A percentile compares a stretch with the other conserved stretches of the same genome.
phyloP scores from a whole-genome alignment of 1,284 basidiomycete species.

The Cutaneotrichosporon cyanovorans region DNA sequence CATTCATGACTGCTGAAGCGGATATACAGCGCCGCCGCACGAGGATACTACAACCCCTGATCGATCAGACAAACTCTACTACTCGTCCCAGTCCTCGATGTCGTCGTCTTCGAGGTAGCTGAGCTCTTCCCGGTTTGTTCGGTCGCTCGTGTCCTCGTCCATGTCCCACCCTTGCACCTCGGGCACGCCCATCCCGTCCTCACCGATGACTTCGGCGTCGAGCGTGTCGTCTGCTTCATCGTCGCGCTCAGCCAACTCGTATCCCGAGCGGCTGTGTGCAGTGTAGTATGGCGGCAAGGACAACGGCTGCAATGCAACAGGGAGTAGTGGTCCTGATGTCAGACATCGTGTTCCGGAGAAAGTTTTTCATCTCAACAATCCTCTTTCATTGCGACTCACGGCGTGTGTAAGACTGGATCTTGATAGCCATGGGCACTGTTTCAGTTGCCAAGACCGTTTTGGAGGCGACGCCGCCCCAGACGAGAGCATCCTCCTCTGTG shows the following conservation, averaged over 20 bases:
- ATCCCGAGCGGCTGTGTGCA: background rate
- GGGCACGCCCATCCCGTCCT: conserved; percentile 16
- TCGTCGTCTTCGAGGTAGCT: conserved; percentile 17
- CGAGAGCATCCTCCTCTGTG: conserved; percentile 10
- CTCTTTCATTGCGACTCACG: conserved; percentile 2
- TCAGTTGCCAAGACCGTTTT: conserved; percentile 33
- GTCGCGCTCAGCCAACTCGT: conserved; percentile 4
- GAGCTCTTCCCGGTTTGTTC: background rate
- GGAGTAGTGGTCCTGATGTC: conserved; percentile 28
- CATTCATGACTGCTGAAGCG: too few species aligned
- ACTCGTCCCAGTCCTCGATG: conserved; percentile 11
- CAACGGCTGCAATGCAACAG: conserved; percentile 24
- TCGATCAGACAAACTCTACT: too few species aligned
- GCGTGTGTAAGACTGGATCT: conserved; percentile 28
- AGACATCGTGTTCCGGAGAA: background rate
- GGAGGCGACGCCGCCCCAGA: conserved; percentile 32
- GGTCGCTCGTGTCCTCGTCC: conserved; percentile 1
- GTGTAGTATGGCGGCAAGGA: conserved; percentile 20
- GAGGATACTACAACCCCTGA: too few species aligned
- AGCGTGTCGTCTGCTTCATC: background rate
- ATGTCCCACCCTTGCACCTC: conserved; percentile 9
- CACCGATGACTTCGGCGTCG: conserved; percentile 7
- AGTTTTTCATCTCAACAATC: too few species aligned
- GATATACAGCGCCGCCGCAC: too few species aligned
- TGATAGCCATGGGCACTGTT: conserved; percentile 41